phyloP scores from a whole-genome alignment of 1,284 basidiomycete genomes.

The Sporisorium graminicola region DNA sequence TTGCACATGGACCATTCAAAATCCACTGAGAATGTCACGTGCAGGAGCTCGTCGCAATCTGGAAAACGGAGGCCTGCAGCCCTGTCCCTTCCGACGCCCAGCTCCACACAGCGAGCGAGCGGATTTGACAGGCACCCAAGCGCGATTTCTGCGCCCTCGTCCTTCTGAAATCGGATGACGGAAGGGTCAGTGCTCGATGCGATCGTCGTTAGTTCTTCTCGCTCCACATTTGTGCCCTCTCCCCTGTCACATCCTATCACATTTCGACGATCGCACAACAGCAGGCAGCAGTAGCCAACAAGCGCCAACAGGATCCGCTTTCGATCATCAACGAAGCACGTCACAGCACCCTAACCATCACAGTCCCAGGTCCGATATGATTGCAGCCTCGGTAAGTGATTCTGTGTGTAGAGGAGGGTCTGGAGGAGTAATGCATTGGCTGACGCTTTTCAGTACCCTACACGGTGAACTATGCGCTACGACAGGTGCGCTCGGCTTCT shows the following conservation, averaged over 20 bases:
- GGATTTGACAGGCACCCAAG: no score
- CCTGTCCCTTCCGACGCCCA: constrained; percentile 4
- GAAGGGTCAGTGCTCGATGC: neutral
- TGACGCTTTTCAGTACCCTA: constrained; percentile 4
- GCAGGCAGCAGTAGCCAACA: neutral
- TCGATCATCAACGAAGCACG: neutral
- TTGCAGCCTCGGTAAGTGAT: constrained; percentile 38
- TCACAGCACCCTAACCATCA: neutral
- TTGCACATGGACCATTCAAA: neutral
- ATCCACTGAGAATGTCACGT: neutral
- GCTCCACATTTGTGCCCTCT: neutral
- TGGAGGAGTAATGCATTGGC: neutral
- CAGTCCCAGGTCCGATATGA: constrained; percentile 14
- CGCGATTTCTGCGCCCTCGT: no score
- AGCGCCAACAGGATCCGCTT: no score
- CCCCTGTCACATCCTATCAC: neutral
- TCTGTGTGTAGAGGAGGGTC: neutral
- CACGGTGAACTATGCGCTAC: neutral
- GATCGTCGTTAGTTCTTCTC: constrained; percentile 1
- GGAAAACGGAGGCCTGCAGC: neutral
- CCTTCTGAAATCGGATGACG: neutral
- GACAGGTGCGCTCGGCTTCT: constrained; percentile 26
- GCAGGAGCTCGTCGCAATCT: constrained; percentile 2
- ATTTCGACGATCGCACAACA: neutral
- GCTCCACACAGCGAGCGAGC: neutral